Conservation (phyloP, 108 stramenopile genomes). For the Aurantiochytrium sp. region DNA sequence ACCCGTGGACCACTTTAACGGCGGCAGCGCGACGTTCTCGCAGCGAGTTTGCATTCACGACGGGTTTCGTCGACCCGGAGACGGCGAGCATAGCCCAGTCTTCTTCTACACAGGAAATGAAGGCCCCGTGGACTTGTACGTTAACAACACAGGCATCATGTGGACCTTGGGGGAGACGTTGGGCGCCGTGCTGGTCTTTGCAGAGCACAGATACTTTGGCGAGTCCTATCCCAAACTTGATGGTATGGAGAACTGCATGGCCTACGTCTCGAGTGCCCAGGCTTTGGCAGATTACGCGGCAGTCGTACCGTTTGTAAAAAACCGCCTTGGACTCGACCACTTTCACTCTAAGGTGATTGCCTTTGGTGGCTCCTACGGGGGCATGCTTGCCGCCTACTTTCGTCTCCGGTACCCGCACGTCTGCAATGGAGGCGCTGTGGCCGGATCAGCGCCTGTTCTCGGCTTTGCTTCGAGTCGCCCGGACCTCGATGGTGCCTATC, state of each 20-base stretch:
- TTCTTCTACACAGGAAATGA: conserved; percentile 79
- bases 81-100: conserved; percentile 34
- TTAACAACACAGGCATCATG: conserved; percentile 77
- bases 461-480: conserved; percentile 27
- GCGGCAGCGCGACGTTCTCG: neutral
- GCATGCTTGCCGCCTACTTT: conserved; percentile 78
- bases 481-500: neutral
- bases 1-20: neutral
- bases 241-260: neutral
- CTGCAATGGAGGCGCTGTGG: conserved; percentile 67
- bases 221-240: conserved; percentile 14
- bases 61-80: neutral
- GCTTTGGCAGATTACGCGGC: conserved; percentile 75
- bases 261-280: conserved; percentile 29
- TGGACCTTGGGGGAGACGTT: conserved; percentile 70
- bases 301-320: conserved; percentile 44
- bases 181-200: conserved; percentile 67
- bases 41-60: neutral
- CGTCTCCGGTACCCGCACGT: conserved; percentile 74
- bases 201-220: conserved; percentile 81
- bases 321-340: conserved; percentile 3
- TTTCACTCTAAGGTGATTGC: conserved; percentile 46
- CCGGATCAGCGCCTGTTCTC: conserved; percentile 57
- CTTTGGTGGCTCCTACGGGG: conserved; percentile 84
- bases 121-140: conserved; percentile 67